These are phyloP conservation scores for Straminergon stramineum DNA, from an alignment of 225 moss, liverwort and hornwort species.

Conservation along the genomic window DNA sequence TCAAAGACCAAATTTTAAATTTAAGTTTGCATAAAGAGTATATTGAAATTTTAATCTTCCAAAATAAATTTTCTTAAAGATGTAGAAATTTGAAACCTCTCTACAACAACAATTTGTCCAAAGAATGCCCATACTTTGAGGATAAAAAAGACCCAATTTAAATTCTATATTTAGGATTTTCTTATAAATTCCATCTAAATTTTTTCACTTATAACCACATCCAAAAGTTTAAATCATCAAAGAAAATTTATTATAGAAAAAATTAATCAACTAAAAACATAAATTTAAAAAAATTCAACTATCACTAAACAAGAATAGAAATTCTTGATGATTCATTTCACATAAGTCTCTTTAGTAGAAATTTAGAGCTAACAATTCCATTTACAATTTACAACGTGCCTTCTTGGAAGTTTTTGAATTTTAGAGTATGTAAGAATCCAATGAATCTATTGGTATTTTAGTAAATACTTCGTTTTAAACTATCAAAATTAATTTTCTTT, in stretches of 20 bases:
- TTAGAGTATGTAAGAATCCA: background rate
- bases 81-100: background rate
- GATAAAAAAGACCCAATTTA: background rate
- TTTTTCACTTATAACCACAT: background rate
- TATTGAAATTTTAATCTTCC: background rate
- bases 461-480: background rate
- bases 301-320: background rate
- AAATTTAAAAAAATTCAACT: background rate
- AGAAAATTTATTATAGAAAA: background rate
- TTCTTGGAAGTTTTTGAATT: background rate
- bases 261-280: background rate
- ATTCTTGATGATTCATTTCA: background rate
- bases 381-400: background rate
- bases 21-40: background rate
- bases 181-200: fast-evolving
- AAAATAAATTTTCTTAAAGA: background rate
- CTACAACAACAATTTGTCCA: background rate
- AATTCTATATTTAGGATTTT: background rate
- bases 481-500: background rate
- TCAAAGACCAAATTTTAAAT: background rate
- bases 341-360: background rate
- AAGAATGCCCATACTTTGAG: background rate
- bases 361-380: background rate
- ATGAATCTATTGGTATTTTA: background rate
- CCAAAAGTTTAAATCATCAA: background rate